These are phyloP conservation scores for Laetiporus sulphureus DNA, from an alignment of 1,284 basidiomycete species.

Conservation along the genomic window DNA sequence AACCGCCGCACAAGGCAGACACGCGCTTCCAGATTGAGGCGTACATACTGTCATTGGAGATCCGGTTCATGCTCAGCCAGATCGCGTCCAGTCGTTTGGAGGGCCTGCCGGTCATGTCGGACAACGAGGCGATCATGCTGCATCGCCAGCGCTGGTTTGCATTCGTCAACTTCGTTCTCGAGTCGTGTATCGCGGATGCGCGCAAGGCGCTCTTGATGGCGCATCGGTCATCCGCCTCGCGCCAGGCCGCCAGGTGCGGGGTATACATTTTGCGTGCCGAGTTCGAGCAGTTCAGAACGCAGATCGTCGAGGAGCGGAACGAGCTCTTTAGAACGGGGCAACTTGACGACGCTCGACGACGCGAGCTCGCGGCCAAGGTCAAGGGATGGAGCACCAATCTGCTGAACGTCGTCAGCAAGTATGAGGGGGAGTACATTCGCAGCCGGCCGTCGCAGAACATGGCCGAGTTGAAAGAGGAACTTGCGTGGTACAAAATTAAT, in stretches of 20 bases:
- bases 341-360: slow-evolving; percentile 4
- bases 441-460: slow-evolving; percentile 7
- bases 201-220: slow-evolving; percentile 32
- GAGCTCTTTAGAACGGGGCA: slow-evolving; percentile 1
- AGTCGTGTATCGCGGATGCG: slow-evolving; percentile 36
- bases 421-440: slow-evolving; percentile 10
- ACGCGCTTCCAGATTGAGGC: slow-evolving; percentile 48
- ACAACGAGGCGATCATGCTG: neutral
- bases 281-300: slow-evolving; percentile 31
- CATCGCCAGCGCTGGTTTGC: slow-evolving; percentile 27
- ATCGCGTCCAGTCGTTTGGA: slow-evolving; percentile 17
- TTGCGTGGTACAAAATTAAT: slow-evolving; percentile 31
- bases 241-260: slow-evolving; percentile 26
- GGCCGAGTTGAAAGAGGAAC: slow-evolving; percentile 19
- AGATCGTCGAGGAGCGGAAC: slow-evolving; percentile 18
- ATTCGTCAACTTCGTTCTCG: slow-evolving; percentile 34
- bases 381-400: slow-evolving; percentile 7
- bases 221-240: slow-evolving; percentile 30
- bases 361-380: slow-evolving; percentile 14
- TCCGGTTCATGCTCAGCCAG: slow-evolving; percentile 36
- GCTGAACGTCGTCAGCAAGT: neutral
- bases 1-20: slow-evolving; percentile 47
- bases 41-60: slow-evolving; percentile 38
- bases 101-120: slow-evolving; percentile 4
- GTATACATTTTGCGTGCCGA: slow-evolving; percentile 31